Base-by-base conservation (phyloP, 768 basidiomycete species). In the Hygrocybe punicea region DNA sequence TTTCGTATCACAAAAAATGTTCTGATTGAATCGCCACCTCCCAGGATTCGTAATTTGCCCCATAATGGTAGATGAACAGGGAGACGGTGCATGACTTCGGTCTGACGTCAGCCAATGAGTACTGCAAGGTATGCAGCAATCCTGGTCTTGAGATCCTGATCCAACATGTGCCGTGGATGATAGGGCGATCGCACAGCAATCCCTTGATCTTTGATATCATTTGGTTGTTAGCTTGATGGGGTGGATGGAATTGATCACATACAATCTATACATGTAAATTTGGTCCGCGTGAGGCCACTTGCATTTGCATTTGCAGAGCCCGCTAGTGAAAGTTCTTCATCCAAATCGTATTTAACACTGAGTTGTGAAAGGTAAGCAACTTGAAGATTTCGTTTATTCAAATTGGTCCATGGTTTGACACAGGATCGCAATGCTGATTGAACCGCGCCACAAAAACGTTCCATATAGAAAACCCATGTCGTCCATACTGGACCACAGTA, bases 401-500 rank as follows among this genome's bases (percentile, higher is more conserved):
- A 51, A 46, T 66, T 66, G 2, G 62, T 63, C 63, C 64, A 73
- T 19, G 73, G 75, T 39, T 64, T 54, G 13, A 35, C 19, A 14
- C 58, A 56, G 1, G 65, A 68, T 25, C 57, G 55, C 10, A 76
- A 47, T 9, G 51, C 61, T 0, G 48, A 35, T 36, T 67, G 61
- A 8, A 76, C 59, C 6, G 34, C 54, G 1, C 71, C 71, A 60
- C 71, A 74, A 35, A 65, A 71, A 0, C 69, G 51, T 55, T 77
- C 76, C 64, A 75, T 69, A 23, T 58, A 62, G 50, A 74, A 76
- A 2, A 70, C 64, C 76, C 75, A 75, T 14, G 62, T 67, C 0
- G 65, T 52, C 67, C 73, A 74, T 1, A 67, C 62, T 14, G 74
- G 73, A 2, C 71, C 74, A 54, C 66, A 66, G 10, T 49, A 51